These are phyloP conservation scores for Candida suzukii DNA, from an alignment of 805 yeast species.

Conservation along the genomic window DNA sequence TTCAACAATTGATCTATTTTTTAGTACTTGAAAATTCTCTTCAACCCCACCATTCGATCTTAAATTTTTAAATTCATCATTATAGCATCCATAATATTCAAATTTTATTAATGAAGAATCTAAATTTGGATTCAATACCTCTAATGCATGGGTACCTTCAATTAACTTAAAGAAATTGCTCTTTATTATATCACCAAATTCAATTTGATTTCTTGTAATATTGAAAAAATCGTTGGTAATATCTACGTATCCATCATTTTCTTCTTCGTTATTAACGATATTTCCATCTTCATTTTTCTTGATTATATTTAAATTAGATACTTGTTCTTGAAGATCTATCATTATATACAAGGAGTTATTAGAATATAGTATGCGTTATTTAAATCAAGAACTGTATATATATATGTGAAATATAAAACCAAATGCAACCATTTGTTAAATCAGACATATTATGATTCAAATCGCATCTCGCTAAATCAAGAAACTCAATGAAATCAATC, in stretches of 20 bases:
- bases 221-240: slow-evolving; percentile 47
- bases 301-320: slow-evolving; percentile 3
- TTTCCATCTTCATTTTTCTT: neutral
- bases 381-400: too few species aligned
- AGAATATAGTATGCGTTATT: too few species aligned
- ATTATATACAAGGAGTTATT: too few species aligned
- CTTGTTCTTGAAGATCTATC: slow-evolving; percentile 4
- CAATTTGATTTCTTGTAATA: slow-evolving; percentile 18
- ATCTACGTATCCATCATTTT: slow-evolving; percentile 25
- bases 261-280: slow-evolving; percentile 38
- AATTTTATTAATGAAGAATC: slow-evolving; percentile 66
- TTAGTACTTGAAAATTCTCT: slow-evolving; percentile 37
- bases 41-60: slow-evolving; percentile 21
- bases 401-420: too few species aligned
- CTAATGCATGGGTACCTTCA: slow-evolving; percentile 86
- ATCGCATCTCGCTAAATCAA: too few species aligned
- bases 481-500: too few species aligned
- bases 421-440: too few species aligned
- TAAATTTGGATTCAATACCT: slow-evolving; percentile 59
- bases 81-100: slow-evolving; percentile 24
- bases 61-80: slow-evolving; percentile 30
- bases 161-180: slow-evolving; percentile 56
- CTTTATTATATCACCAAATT: slow-evolving; percentile 51
- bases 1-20: slow-evolving; percentile 26
- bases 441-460: too few species aligned